Percentiles rank a stretch among this genome's conserved stretches.
Conservation (phyloP, 768 basidiomycete species). For the Macrolepiota dolichaula region DNA sequence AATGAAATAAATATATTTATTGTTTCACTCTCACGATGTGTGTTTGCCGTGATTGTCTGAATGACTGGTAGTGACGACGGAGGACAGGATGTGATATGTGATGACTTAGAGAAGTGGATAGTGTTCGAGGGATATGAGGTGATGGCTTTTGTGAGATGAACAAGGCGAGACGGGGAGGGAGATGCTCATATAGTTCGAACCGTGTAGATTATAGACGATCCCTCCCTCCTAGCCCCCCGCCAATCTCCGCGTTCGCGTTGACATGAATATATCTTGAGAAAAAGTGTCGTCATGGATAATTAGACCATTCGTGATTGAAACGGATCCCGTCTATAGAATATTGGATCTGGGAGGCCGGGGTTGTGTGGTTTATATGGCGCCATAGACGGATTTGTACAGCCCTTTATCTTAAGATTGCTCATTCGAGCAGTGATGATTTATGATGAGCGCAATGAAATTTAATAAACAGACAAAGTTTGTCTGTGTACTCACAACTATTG, state of each 20-base stretch:
- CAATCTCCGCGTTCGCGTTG: background rate
- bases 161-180: too few relatives aligned
- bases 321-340: constrained; percentile 1
- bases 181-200: background rate
- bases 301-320: constrained; percentile 6
- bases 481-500: background rate
- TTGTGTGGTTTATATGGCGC: background rate
- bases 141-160: background rate
- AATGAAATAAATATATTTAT: constrained; percentile 9
- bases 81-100: background rate
- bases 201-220: background rate
- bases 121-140: background rate
- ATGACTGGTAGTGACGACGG: background rate
- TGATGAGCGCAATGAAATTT: constrained; percentile 1
- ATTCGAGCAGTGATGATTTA: background rate
- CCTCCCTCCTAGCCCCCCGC: too few relatives aligned
- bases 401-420: background rate
- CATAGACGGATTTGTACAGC: background rate
- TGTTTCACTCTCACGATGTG: background rate
- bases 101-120: background rate
- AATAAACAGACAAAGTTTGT: background rate
- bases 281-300: constrained; percentile 1
- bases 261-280: background rate
- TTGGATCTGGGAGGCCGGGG: background rate
- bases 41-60: background rate